A percentile compares a stretch with the other conserved stretches of the same genome.
Evolutionary conservation across 345 rosid genomes (phyloP).

Genomic region (Psidium guajava): DNA sequence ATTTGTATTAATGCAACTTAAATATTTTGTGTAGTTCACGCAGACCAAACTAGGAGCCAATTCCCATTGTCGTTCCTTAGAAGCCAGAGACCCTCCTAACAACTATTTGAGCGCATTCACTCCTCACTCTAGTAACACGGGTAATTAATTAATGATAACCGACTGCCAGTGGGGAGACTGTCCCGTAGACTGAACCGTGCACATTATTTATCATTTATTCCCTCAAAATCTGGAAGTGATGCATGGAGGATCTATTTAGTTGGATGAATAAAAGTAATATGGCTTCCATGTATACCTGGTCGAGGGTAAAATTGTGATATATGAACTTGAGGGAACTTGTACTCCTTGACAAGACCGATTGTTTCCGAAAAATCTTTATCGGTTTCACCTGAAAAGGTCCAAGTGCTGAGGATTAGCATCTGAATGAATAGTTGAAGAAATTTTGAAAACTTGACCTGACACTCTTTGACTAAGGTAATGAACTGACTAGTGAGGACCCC

Average conservation of each 20-base stretch:
- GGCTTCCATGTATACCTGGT: conserved; percentile 39
- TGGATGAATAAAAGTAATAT: background rate
- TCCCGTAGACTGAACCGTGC: background rate
- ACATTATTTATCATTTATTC: background rate
- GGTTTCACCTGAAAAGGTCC: conserved; percentile 60
- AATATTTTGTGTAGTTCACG: background rate
- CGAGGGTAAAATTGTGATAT: conserved; percentile 97
- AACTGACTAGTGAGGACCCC: background rate
- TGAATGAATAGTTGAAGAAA: background rate
- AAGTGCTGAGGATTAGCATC: background rate
- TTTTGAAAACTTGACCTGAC: background rate
- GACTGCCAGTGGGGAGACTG: background rate
- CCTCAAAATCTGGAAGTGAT: background rate
- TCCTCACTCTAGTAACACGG: background rate
- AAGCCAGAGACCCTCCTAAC: background rate
- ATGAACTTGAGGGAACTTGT: conserved; percentile 76
- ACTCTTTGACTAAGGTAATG: background rate
- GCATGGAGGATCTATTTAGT: background rate
- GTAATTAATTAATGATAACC: background rate
- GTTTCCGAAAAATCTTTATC: conserved; percentile 85
- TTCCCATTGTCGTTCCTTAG: background rate
- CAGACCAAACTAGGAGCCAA: background rate
- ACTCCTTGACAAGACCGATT: conserved; percentile 55
- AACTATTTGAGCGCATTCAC: background rate
- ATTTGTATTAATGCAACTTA: background rate